These are phyloP conservation scores for Mangifera indica DNA, from an alignment of 345 rosid genomes.

Conservation along the genomic window DNA sequence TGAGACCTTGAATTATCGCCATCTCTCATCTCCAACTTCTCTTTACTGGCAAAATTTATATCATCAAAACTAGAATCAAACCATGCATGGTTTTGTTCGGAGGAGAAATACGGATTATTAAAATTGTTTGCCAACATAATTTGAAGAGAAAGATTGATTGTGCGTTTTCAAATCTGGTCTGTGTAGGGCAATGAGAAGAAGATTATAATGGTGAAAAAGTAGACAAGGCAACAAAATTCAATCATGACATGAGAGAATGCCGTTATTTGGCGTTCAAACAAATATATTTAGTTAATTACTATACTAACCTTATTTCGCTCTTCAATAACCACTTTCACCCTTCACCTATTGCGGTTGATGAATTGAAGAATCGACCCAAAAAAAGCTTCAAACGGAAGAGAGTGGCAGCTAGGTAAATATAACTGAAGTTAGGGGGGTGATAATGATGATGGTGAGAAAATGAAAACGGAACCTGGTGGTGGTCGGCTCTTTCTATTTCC, in stretches of 20 bases:
- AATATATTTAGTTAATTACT: conserved; percentile 23
- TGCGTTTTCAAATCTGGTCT: not conserved
- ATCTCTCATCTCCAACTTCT: conserved; percentile 7
- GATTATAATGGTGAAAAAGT: not conserved
- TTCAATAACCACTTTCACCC: not conserved
- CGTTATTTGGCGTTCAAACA: conserved; percentile 36
- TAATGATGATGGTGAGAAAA: too few species aligned
- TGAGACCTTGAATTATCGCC: conserved; percentile 17
- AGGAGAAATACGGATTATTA: not conserved
- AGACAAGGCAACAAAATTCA: conserved; percentile 26
- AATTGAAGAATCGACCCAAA: too few species aligned
- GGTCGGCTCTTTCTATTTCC: too few species aligned
- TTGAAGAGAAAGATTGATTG: not conserved
- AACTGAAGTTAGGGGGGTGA: not conserved
- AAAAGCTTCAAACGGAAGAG: too few species aligned
- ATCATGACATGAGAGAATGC: conserved; percentile 37
- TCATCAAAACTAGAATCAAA: conserved; percentile 9
- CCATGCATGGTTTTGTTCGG: conserved; percentile 4
- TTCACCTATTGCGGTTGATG: too few species aligned
- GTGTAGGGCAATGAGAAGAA: not conserved
- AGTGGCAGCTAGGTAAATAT: not conserved
- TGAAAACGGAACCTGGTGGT: too few species aligned
- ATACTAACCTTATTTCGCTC: not conserved
- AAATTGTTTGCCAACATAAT: not conserved
- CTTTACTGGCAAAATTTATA: not conserved